Conservation (phyloP, 495 filamentous ascomycete genomes). For the Penicillium canescens region DNA sequence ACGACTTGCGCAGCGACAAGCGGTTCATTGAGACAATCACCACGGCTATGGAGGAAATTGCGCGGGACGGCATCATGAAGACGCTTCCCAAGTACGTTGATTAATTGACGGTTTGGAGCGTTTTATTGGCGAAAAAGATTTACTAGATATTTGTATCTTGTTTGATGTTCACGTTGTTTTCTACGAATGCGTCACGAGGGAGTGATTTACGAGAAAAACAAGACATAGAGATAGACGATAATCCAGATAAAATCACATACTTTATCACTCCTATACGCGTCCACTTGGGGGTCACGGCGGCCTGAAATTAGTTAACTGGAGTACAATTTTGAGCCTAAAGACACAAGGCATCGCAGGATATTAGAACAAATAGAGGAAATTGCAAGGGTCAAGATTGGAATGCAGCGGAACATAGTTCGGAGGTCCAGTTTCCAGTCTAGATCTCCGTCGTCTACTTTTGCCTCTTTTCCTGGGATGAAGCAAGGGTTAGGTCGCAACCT, state of each 20-base stretch:
- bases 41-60: constrained; percentile 40
- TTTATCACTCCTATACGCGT: too few relatives aligned
- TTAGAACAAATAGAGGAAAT: too few relatives aligned
- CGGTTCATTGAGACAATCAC: constrained; percentile 41
- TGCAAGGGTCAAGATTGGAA: too few relatives aligned
- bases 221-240: constrained; percentile 29
- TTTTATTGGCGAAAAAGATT: constrained; percentile 12
- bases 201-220: constrained; percentile 15
- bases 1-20: constrained; percentile 43
- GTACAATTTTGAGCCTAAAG: too few relatives aligned
- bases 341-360: too few relatives aligned
- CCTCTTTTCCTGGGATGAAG: too few relatives aligned
- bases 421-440: too few relatives aligned
- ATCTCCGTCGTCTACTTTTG: too few relatives aligned
- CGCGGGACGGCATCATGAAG: constrained; percentile 42
- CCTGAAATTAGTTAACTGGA: too few relatives aligned
- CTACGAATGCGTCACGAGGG: constrained; percentile 17
- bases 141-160: constrained; percentile 7
- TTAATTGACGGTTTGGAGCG: constrained; percentile 13
- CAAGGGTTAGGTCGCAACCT: too few relatives aligned
- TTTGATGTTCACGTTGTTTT: constrained; percentile 20
- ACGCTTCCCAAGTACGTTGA: constrained; percentile 47
- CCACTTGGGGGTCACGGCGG: too few relatives aligned
- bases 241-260: constrained; percentile 8
- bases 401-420: too few relatives aligned